A percentile compares a stretch with the other conserved stretches of the same genome.
These are phyloP conservation scores for Rosa lucieae DNA, from an alignment of 306 rosid genomes.

Conservation along the genomic window DNA sequence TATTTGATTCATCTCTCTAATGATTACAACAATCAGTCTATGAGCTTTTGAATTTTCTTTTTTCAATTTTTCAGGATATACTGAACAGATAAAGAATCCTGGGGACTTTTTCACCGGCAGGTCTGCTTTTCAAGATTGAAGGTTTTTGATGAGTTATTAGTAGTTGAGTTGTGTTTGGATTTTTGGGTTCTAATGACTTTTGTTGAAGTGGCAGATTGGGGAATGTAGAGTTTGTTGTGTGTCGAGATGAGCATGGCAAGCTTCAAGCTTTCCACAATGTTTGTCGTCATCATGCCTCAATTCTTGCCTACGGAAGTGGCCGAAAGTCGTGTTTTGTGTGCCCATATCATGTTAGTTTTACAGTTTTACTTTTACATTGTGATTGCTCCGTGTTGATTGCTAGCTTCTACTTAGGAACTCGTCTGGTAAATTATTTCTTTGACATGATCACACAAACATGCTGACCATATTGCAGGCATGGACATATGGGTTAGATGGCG, in stretches of 20 bases:
- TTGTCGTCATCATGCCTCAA: constrained; percentile 86
- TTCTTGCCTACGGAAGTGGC: constrained; percentile 75
- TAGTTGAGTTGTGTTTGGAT: constrained; percentile 36
- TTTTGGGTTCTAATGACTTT: constrained; percentile 8
- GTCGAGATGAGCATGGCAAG: constrained; percentile 60
- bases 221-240: constrained; percentile 71
- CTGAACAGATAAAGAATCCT: constrained; percentile 60
- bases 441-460: background rate
- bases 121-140: constrained; percentile 27
- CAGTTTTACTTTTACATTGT: constrained; percentile 28
- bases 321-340: constrained; percentile 86
- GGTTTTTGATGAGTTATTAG: constrained; percentile 18
- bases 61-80: constrained; percentile 52
- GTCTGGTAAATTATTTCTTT: background rate
- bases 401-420: background rate
- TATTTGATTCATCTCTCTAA: background rate
- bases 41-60: constrained; percentile 16
- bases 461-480: constrained; percentile 59
- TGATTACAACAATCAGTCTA: constrained; percentile 1
- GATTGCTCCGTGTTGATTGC: background rate
- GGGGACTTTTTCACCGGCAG: constrained; percentile 81
- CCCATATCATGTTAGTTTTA: constrained; percentile 83
- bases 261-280: constrained; percentile 82
- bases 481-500: constrained; percentile 85
- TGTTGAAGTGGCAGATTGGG: constrained; percentile 54